A percentile compares a stretch with the other conserved stretches of the same genome.
Conservation (phyloP, 345 rosid genomes). For the Arabis alpina region DNA sequence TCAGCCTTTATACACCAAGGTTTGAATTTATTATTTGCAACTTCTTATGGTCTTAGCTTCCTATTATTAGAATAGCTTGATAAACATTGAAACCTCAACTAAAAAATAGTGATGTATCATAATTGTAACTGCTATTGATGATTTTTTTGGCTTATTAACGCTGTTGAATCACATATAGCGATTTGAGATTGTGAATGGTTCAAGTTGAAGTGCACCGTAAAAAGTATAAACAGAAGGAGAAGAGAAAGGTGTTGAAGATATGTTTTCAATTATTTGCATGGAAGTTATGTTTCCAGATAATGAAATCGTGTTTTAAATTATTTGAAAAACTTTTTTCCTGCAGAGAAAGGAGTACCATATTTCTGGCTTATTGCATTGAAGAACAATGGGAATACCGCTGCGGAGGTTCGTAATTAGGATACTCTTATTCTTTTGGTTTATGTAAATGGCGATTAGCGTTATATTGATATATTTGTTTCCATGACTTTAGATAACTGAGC, state of each 20-base stretch:
- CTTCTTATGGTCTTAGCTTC: not conserved
- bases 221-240: slow-evolving; percentile 60
- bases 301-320: too few species aligned
- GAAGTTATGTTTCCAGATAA: not conserved
- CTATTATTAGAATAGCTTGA: slow-evolving; percentile 4
- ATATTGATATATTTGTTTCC: too few species aligned
- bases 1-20: slow-evolving; percentile 83
- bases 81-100: not conserved
- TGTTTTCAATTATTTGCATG: not conserved
- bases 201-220: slow-evolving; percentile 59
- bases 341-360: too few species aligned
- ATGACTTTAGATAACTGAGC: too few species aligned
- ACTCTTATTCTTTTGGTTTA: too few species aligned
- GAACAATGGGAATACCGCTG: too few species aligned
- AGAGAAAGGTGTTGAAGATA: slow-evolving; percentile 67
- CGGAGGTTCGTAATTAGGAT: too few species aligned
- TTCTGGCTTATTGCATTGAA: too few species aligned
- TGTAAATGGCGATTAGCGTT: too few species aligned
- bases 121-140: not conserved
- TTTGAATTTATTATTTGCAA: slow-evolving; percentile 28
- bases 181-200: slow-evolving; percentile 79
- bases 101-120: not conserved
- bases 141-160: not conserved
- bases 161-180: slow-evolving; percentile 52
- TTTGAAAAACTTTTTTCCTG: too few species aligned